Evolutionary conservation across 2,329 filamentous ascomycete species (phyloP).

Genomic region (Penicillium verrucosum): DNA sequence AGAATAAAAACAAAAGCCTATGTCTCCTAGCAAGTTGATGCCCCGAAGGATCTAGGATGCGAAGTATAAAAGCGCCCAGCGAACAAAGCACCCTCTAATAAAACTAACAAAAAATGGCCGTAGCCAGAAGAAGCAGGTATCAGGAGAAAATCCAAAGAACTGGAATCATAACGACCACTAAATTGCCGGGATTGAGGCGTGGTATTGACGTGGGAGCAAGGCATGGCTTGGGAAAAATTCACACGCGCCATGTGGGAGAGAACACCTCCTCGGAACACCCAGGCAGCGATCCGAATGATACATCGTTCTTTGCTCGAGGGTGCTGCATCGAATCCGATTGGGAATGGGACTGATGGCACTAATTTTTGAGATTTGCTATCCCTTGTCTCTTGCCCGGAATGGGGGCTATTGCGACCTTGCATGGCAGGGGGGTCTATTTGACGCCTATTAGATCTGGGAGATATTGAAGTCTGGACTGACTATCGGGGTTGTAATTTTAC

Average conservation of each 20-base stretch:
- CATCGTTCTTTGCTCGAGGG: slow-evolving; percentile 14
- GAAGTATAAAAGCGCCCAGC: neutral
- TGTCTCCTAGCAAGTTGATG: neutral
- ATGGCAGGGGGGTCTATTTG: slow-evolving; percentile 16
- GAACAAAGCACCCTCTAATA: neutral
- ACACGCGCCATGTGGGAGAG: slow-evolving; percentile 22
- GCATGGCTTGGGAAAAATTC: slow-evolving; percentile 18
- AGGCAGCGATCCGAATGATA: slow-evolving; percentile 10
- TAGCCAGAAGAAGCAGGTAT: slow-evolving; percentile 18
- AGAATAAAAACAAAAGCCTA: neutral
- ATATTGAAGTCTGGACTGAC: neutral
- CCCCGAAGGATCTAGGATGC: neutral
- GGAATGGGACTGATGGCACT: slow-evolving; percentile 1
- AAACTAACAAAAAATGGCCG: neutral
- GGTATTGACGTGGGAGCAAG: slow-evolving; percentile 22
- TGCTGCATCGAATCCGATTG: neutral
- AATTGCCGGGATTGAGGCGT: slow-evolving; percentile 13
- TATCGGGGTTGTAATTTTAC: neutral
- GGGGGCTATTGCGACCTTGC: slow-evolving; percentile 20
- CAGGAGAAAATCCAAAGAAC: slow-evolving; percentile 7
- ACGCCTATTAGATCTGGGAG: neutral
- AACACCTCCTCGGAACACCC: neutral
- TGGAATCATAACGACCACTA: neutral
- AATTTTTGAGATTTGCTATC: slow-evolving; percentile 10
- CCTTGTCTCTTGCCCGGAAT: slow-evolving; percentile 19